Conservation (phyloP, 768 basidiomycete species). For the Cantharellus cinnabarinus region DNA sequence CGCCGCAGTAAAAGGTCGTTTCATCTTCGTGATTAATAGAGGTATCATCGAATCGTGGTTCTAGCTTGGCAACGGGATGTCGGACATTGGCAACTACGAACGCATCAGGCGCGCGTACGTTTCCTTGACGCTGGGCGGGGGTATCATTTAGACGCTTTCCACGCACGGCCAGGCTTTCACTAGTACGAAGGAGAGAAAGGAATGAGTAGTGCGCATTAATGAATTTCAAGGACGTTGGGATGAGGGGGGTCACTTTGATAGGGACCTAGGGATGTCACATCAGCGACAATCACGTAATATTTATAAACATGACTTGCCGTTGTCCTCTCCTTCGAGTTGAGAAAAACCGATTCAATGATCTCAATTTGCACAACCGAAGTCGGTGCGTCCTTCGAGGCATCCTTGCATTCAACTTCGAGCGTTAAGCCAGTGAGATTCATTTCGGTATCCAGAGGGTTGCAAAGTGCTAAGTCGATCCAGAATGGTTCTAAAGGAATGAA, state of each 20-base stretch:
- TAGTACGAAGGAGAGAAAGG: slow-evolving; percentile 45
- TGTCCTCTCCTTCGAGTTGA: slow-evolving; percentile 12
- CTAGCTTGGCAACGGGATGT: slow-evolving; percentile 42
- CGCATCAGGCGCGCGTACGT: slow-evolving; percentile 52
- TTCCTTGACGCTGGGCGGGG: slow-evolving; percentile 40
- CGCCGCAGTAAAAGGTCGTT: slow-evolving; percentile 44
- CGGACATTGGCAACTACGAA: slow-evolving; percentile 40
- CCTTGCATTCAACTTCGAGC: slow-evolving; percentile 20
- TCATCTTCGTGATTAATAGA: slow-evolving; percentile 28
- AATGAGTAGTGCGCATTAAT: slow-evolving; percentile 46
- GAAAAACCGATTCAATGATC: background rate
- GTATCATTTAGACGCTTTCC: slow-evolving; percentile 65
- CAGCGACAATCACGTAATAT: background rate
- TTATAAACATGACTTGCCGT: slow-evolving; percentile 33
- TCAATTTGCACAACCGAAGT: slow-evolving; percentile 22
- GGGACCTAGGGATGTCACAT: slow-evolving; percentile 27
- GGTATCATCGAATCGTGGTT: slow-evolving; percentile 12
- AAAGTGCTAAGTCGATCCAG: slow-evolving; percentile 51
- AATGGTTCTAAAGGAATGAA: slow-evolving; percentile 34
- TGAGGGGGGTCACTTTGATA: slow-evolving; percentile 34
- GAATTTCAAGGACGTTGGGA: slow-evolving; percentile 33
- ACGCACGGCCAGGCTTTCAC: slow-evolving; percentile 45
- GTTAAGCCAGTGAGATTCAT: slow-evolving; percentile 47
- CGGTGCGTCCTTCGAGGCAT: slow-evolving; percentile 10
- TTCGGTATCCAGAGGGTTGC: slow-evolving; percentile 56